Base-by-base conservation (phyloP, 495 filamentous ascomycete species). In the Penicillium waksmanii region DNA sequence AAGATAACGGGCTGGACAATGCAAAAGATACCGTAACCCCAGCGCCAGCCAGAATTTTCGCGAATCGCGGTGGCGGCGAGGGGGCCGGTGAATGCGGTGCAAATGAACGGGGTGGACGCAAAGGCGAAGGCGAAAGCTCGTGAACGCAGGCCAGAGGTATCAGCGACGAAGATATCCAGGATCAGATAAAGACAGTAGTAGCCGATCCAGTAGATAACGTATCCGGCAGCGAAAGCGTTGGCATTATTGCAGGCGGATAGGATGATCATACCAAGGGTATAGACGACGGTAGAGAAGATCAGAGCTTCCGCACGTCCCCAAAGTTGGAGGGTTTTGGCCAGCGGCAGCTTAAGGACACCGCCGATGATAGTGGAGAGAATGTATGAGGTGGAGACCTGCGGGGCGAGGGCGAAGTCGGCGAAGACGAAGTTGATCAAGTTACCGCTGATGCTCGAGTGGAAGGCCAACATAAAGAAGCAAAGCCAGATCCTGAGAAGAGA, bases 251-350 rank as follows among this genome's bases (percentile, higher is more conserved):
- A 83, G 0, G 69, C 65, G 0, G 82, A 76, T 27, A 84, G 72
- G 50, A 83, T 65, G 43, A 84, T 71, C 53, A 83, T 66, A 0
- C 81, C 81, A 1, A 81, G 33, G 0, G 74, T 64, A 42, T 73
- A 72, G 15, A 82, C 49, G 1, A 55, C 31, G 0, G 76, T 65
- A 38, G 76, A 73, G 46, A 82, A 52, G 9, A 75, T 76, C 58
- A 88, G 84, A 31, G 74, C 80, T 60, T 83, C 73, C 60, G 82
- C 60, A 63, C 85, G 67, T 42, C 88, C 88, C 80, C 84, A 90
- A 25, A 88, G 74, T 66, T 90, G 87, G 51, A 90, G 70, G 31
- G 89, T 77, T 66, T 89, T 89, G 34, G 86, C 87, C 12, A 89
- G 71, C 5, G 87, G 81, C n/a, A 90, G 74, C 61, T 87, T 87